These are phyloP conservation scores for Cystofilobasidium macerans DNA, from an alignment of 768 basidiomycete genomes.

Conservation along the genomic window DNA sequence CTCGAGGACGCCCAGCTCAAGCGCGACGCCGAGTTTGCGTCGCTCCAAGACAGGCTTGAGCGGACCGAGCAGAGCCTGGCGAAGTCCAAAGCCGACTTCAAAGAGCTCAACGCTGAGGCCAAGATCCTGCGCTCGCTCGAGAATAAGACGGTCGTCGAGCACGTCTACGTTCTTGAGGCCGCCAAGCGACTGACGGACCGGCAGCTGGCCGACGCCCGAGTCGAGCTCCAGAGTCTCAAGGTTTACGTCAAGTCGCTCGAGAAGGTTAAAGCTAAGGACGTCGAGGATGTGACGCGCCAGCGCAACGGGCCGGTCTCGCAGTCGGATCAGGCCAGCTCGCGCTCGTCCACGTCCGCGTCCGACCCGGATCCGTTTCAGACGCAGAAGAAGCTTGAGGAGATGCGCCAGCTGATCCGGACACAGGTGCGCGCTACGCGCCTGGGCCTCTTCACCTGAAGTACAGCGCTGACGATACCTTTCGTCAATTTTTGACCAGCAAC, in stretches of 20 bases:
- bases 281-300: constrained; percentile 68
- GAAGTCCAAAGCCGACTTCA: constrained; percentile 66
- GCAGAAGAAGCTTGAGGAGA: constrained; percentile 20
- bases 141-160: constrained; percentile 97
- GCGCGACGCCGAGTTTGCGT: constrained; percentile 51
- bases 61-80: constrained; percentile 71
- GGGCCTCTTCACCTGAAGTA: background rate
- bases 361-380: constrained; percentile 6
- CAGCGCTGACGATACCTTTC: background rate
- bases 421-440: constrained; percentile 2
- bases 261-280: constrained; percentile 54
- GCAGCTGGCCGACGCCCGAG: constrained; percentile 69
- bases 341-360: constrained; percentile 2
- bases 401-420: constrained; percentile 17
- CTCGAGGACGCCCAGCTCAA: constrained; percentile 55
- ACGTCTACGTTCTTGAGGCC: constrained; percentile 89
- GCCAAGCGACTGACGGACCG: constrained; percentile 90
- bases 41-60: constrained; percentile 55
- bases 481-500: constrained; percentile 48
- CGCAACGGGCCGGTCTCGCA: constrained; percentile 42
- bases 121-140: constrained; percentile 66
- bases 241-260: constrained; percentile 76
- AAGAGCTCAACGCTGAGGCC: constrained; percentile 71
- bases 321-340: background rate
- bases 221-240: constrained; percentile 61